Percentiles rank a stretch among this genome's conserved stretches.
Evolutionary conservation across 495 filamentous ascomycete genomes (phyloP).

Genomic region (Bryoglossum gracile): DNA sequence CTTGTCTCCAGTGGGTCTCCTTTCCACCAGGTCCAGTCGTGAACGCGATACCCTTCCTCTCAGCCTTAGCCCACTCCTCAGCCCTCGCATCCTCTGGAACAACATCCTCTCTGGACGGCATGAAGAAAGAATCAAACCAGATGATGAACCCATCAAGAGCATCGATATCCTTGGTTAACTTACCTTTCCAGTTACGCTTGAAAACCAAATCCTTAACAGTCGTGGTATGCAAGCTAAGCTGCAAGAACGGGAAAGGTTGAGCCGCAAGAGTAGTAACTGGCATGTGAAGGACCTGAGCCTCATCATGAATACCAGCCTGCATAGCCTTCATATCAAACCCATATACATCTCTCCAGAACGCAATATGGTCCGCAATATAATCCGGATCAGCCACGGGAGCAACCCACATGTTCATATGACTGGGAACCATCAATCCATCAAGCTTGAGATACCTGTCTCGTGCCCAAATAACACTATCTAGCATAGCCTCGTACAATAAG

Average conservation of each 20-base stretch:
- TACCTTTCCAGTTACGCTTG: constrained; percentile 47
- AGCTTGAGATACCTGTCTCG: constrained; percentile 82
- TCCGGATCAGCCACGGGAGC: constrained; percentile 82
- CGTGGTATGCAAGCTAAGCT: constrained; percentile 49
- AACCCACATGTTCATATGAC: constrained; percentile 83
- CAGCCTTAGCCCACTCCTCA: constrained; percentile 27
- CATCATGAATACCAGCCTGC: constrained; percentile 51
- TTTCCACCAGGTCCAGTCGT: constrained; percentile 73
- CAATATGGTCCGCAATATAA: constrained; percentile 84
- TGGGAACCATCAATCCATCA: constrained; percentile 83
- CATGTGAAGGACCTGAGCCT: constrained; percentile 46
- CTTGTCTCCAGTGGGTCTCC: constrained; percentile 86
- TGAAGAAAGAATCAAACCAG: constrained; percentile 80
- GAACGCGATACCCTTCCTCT: constrained; percentile 51
- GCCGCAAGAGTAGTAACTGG: constrained; percentile 37
- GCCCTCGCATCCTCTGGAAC: constrained; percentile 38
- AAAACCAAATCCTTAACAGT: constrained; percentile 51
- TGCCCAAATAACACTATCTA: constrained; percentile 91
- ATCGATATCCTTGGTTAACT: constrained; percentile 46
- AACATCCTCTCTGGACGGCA: constrained; percentile 38
- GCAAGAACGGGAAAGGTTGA: constrained; percentile 46
- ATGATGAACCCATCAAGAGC: constrained; percentile 65
- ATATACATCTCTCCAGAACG: constrained; percentile 97
- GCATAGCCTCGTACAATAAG: constrained; percentile 96
- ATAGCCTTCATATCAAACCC: constrained; percentile 94